These are phyloP conservation scores for Globisporangium carolinianum DNA, from an alignment of 352 stramenopile species.

Conservation along the genomic window DNA sequence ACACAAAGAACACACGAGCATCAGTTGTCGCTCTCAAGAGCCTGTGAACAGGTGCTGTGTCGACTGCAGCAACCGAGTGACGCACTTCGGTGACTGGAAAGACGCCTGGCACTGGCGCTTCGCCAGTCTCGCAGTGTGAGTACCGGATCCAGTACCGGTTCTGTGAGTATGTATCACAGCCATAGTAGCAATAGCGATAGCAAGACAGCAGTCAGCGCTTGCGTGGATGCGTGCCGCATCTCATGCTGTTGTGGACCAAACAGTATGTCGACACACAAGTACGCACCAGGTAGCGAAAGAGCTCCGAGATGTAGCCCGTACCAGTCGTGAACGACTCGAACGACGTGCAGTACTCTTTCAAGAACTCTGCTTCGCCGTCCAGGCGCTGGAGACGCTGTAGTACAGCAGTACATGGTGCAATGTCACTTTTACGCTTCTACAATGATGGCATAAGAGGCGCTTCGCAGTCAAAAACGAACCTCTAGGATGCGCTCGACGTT, in stretches of 20 bases:
- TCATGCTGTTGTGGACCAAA: neutral
- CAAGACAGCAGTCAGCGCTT: neutral
- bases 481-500: slow-evolving; percentile 61
- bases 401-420: too few species aligned
- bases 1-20: neutral
- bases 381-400: slow-evolving; percentile 45
- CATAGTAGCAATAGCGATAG: neutral
- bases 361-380: slow-evolving; percentile 55
- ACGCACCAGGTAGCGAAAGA: slow-evolving; percentile 71
- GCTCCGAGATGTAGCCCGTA: slow-evolving; percentile 72
- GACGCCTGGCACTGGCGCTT: slow-evolving; percentile 75
- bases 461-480: slow-evolving; percentile 13
- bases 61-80: neutral
- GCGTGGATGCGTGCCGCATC: too few species aligned
- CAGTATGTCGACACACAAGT: neutral
- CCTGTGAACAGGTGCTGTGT: neutral
- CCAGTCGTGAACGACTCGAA: slow-evolving; percentile 74
- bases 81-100: slow-evolving; percentile 77
- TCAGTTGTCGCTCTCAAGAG: neutral
- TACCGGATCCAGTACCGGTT: slow-evolving; percentile 88
- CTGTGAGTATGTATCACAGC: slow-evolving; percentile 11
- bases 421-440: too few species aligned
- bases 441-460: too few species aligned
- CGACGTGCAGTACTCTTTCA: slow-evolving; percentile 55
- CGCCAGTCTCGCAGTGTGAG: slow-evolving; percentile 77